These are phyloP conservation scores for Lactarius tabidus DNA, from an alignment of 768 basidiomycete genomes.

Conservation along the genomic window DNA sequence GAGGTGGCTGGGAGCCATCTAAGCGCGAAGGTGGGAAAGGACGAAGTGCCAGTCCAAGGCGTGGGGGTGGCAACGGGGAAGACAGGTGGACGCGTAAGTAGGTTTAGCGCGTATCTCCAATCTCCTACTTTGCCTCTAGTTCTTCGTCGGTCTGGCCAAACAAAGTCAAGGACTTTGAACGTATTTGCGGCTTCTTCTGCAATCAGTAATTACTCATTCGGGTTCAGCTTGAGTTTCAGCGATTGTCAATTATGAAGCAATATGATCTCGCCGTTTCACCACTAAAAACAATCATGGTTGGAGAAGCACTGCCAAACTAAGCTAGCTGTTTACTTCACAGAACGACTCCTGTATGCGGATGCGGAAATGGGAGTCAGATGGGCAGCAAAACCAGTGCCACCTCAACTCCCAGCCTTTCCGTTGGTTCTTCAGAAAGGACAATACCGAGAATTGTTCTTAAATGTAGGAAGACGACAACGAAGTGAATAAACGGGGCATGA, in stretches of 20 bases:
- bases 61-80: conserved; percentile 62
- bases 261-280: neutral
- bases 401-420: neutral
- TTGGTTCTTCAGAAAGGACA: too few species aligned
- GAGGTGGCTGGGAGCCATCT: conserved; percentile 81
- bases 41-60: conserved; percentile 72
- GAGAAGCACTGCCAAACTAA: neutral
- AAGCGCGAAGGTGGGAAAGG: conserved; percentile 62
- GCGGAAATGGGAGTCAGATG: neutral
- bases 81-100: conserved; percentile 51
- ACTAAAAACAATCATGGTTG: neutral
- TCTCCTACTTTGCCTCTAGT: neutral
- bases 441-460: neutral
- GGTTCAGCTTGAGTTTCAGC: neutral
- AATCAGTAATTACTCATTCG: neutral
- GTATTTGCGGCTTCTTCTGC: neutral
- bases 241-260: neutral
- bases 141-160: neutral
- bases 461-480: neutral
- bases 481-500: neutral
- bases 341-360: neutral
- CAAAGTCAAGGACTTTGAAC: neutral
- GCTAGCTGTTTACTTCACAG: neutral
- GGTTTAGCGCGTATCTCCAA: neutral
- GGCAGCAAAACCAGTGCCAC: neutral